Conservation (phyloP, 176 grass and related monocot genomes). For the Rhipidocladum racemiflorum region DNA sequence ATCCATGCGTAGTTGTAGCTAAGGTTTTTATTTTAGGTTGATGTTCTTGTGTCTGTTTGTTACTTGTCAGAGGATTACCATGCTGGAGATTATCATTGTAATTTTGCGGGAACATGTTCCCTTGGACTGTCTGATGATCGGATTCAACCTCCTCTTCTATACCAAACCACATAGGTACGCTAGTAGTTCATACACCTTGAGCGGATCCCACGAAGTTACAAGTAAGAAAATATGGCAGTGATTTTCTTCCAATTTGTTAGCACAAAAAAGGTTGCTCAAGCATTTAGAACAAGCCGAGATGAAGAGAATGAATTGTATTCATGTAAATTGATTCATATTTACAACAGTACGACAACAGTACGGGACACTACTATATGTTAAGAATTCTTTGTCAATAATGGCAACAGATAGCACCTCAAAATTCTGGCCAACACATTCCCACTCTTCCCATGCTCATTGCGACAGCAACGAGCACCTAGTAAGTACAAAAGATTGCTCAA, state of each 20-base stretch:
- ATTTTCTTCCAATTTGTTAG: neutral
- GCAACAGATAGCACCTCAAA: slow-evolving; percentile 5
- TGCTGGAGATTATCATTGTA: neutral
- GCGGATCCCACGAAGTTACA: neutral
- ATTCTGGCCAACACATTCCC: neutral
- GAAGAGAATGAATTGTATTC: neutral
- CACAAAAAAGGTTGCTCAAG: neutral
- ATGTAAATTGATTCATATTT: neutral
- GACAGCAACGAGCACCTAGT: slow-evolving; percentile 5
- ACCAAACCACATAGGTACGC: neutral
- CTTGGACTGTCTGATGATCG: neutral
- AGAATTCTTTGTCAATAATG: neutral
- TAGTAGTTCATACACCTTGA: slow-evolving; percentile 3
- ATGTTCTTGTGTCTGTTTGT: neutral
- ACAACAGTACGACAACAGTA: neutral
- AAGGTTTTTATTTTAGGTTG: neutral
- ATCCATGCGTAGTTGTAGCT: slow-evolving; percentile 1
- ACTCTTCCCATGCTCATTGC: neutral
- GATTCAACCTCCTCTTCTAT: neutral
- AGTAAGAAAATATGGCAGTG: neutral
- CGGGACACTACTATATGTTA: neutral
- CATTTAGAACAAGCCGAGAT: neutral
- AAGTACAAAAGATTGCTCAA: neutral
- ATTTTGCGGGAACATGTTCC: neutral
- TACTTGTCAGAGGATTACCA: neutral